Percentiles rank a stretch among this genome's conserved stretches.
phyloP scores from a whole-genome alignment of 1,139 yeast genomes.

The Saccharomyces uvarum region DNA sequence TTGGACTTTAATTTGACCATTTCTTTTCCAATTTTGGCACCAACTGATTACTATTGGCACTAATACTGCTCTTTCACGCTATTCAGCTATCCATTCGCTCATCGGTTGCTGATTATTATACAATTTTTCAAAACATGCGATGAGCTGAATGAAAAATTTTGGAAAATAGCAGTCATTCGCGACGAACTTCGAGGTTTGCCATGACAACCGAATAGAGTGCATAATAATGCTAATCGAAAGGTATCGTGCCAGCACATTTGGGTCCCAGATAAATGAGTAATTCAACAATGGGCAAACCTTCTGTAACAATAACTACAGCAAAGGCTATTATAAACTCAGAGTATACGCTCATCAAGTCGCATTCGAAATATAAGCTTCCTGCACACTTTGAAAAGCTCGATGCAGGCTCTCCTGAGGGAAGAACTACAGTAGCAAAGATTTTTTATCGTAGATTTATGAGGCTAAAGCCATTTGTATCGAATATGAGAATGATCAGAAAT shows the following conservation, averaged over 20 bases:
- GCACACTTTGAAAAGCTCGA: not conserved
- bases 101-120: not conserved
- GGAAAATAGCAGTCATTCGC: not conserved
- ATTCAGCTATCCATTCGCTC: not conserved
- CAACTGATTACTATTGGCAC: not conserved
- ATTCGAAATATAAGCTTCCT: slow-evolving; percentile 12
- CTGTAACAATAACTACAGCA: slow-evolving; percentile 12
- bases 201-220: not conserved
- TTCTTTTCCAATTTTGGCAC: not conserved
- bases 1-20: slow-evolving; percentile 25
- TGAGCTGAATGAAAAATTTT: slow-evolving; percentile 2
- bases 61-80: not conserved
- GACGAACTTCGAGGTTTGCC: not conserved
- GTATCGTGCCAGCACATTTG: not conserved
- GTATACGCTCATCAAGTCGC: slow-evolving; percentile 13
- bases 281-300: not conserved
- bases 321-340: slow-evolving; percentile 19
- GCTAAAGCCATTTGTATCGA: slow-evolving; percentile 24
- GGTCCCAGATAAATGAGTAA: not conserved
- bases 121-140: slow-evolving; percentile 1
- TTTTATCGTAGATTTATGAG: slow-evolving; percentile 25
- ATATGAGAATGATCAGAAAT: slow-evolving; percentile 18
- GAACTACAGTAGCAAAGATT: slow-evolving; percentile 6
- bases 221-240: not conserved
- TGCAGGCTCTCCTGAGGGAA: slow-evolving; percentile 4